Conservation (phyloP, 768 basidiomycete species). For the Phylloporus sp. region DNA sequence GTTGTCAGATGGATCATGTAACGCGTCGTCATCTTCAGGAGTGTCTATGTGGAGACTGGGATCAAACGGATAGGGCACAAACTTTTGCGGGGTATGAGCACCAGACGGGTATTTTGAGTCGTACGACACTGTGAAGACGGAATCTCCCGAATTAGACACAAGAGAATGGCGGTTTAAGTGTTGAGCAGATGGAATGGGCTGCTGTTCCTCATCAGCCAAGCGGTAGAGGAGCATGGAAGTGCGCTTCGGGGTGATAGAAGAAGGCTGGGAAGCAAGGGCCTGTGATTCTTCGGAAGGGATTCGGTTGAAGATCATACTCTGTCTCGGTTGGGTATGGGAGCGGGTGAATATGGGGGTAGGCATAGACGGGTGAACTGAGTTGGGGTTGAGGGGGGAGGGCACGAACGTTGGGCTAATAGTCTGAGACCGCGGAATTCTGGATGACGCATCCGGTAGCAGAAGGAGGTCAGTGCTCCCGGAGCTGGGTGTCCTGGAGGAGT, state of each 20-base stretch:
- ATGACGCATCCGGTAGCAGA: slow-evolving; percentile 21
- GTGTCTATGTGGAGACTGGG: slow-evolving; percentile 55
- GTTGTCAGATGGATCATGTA: slow-evolving; percentile 58
- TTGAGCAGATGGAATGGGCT: slow-evolving; percentile 35
- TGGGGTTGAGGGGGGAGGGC: slow-evolving; percentile 54
- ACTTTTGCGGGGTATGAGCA: slow-evolving; percentile 26
- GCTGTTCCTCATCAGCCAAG: slow-evolving; percentile 39
- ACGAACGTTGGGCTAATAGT: slow-evolving; percentile 33
- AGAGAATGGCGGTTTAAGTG: slow-evolving; percentile 38
- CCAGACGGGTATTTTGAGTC: slow-evolving; percentile 66
- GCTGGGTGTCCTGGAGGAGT: slow-evolving; percentile 21
- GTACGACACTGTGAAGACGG: slow-evolving; percentile 43
- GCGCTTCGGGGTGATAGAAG: slow-evolving; percentile 27
- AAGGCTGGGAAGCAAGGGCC: slow-evolving; percentile 32
- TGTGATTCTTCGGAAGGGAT: slow-evolving; percentile 44
- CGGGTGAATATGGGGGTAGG: slow-evolving; percentile 21
- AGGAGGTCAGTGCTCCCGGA: slow-evolving; percentile 29
- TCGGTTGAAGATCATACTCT: slow-evolving; percentile 40
- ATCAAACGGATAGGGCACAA: slow-evolving; percentile 72
- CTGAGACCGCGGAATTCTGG: slow-evolving; percentile 25
- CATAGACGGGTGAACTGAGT: slow-evolving; percentile 15
- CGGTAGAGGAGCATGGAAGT: slow-evolving; percentile 70
- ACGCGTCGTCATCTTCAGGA: slow-evolving; percentile 68
- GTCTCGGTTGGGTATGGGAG: slow-evolving; percentile 38
- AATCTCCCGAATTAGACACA: slow-evolving; percentile 51